Evolutionary conservation across 2,329 filamentous ascomycete genomes (phyloP), one percentile per base, ranked within the genome.

Genomic region (Calonectria ilicicola): DNA sequence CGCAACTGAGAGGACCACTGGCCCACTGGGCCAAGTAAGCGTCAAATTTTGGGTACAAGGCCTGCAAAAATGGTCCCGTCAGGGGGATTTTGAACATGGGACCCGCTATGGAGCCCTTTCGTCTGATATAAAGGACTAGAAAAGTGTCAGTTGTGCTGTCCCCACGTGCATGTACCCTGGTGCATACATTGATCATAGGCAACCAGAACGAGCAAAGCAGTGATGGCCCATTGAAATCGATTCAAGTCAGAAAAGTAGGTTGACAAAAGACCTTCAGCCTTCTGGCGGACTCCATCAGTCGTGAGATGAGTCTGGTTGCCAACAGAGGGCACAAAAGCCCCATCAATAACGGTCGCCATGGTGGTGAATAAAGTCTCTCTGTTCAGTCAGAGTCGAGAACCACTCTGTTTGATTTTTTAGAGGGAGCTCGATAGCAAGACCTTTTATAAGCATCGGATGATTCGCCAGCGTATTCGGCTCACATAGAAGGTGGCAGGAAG

Each of bases 11-110:
- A 23, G 92, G 90, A n/a, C 92, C 94, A 71, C 93, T 95, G 17
- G 90, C 88, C 94, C 94, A 96, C 86, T 96, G 95, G 15, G 87
- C 89, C 78, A 94, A 89, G 84, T 96, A 96, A 58, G 89, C 86
- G 26, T 90, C 89, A 82, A 96, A 96, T 75, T 92, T 91, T 8
- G 94, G 94, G 77, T 94, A 89, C 35, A 96, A 87, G 3, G 93
- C 93, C 79, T 95, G 89, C 27, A 96, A 84, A 82, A 96, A 96
- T 0, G 94, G 94, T 1, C 94, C 94, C 83, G 95, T 92, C 77
- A 93, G 89, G 0, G 91, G 91, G 42, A 92, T 88, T 80, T 93
- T 93, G 86, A 91, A 90, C 29, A 83, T 78, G 17, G 91, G 91
- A 2, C 91, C 91, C n/a, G 90, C 86, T 70, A 93, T 92, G 1